Conservation (phyloP, 78 protist genomes). For the Chrysochromulina parva region DNA sequence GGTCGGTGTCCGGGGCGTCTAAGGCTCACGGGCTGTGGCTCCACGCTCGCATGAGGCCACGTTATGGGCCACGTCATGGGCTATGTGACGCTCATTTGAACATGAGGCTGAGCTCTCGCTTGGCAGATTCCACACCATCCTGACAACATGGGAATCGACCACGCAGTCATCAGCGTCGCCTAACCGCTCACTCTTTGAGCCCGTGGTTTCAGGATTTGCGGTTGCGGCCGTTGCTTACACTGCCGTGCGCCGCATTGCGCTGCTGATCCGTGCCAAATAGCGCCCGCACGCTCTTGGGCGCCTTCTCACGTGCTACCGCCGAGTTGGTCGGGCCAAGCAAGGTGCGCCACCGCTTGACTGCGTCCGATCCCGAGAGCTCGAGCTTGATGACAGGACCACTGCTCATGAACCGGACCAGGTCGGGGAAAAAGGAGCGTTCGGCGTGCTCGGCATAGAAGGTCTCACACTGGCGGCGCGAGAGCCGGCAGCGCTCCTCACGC, state of each 20-base stretch:
- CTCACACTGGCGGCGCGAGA: background rate
- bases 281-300: background rate
- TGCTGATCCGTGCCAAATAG: background rate
- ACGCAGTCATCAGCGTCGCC: too few species aligned
- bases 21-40: too few species aligned
- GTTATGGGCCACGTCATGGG: too few species aligned
- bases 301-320: background rate
- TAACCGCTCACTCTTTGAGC: too few species aligned
- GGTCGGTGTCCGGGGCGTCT: too few species aligned
- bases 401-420: constrained; percentile 1
- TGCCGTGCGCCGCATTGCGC: constrained; percentile 15
- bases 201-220: too few species aligned
- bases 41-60: too few species aligned
- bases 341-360: background rate
- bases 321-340: constrained; percentile 30
- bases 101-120: background rate
- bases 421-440: background rate
- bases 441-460: background rate
- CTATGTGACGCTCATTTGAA: too few species aligned
- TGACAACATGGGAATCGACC: too few species aligned
- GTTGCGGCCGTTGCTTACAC: too few species aligned
- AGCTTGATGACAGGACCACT: background rate
- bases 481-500: background rate
- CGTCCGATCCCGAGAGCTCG: background rate
- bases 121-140: background rate